A percentile compares a stretch with the other conserved stretches of the same genome.
Conservation (phyloP, 257 asterid species). For the Datura wrightii region DNA sequence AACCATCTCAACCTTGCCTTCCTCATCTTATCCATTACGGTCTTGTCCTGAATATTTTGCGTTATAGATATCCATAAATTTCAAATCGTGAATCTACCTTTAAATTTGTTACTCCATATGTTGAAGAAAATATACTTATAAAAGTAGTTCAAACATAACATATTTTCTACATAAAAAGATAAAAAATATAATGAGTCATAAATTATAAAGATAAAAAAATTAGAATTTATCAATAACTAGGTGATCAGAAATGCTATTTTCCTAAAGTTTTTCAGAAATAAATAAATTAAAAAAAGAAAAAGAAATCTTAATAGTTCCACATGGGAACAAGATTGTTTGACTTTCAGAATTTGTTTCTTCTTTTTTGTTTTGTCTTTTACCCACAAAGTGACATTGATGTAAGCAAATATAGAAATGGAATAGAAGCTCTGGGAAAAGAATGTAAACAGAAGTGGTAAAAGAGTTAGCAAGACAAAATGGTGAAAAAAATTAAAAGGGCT, state of each 20-base stretch:
- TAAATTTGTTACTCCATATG: too few relatives aligned
- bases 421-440: conserved; percentile 55
- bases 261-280: background rate
- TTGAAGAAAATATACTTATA: background rate
- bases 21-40: too few relatives aligned
- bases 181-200: too few relatives aligned
- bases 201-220: background rate
- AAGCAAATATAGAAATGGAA: conserved; percentile 46
- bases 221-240: background rate
- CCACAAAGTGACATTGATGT: conserved; percentile 30
- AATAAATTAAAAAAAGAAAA: too few relatives aligned
- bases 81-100: too few relatives aligned
- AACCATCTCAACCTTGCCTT: too few relatives aligned
- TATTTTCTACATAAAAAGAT: background rate
- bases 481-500: background rate
- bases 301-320: background rate
- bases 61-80: too few relatives aligned
- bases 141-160: background rate
- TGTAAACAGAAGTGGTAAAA: conserved; percentile 45
- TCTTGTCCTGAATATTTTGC: too few relatives aligned
- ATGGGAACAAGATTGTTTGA: conserved; percentile 8
- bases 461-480: conserved; percentile 25
- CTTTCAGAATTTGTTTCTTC: conserved; percentile 12
- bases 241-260: background rate
- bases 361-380: background rate